phyloP scores from a whole-genome alignment of 1,284 basidiomycete genomes.

The Ustilago curta region DNA sequence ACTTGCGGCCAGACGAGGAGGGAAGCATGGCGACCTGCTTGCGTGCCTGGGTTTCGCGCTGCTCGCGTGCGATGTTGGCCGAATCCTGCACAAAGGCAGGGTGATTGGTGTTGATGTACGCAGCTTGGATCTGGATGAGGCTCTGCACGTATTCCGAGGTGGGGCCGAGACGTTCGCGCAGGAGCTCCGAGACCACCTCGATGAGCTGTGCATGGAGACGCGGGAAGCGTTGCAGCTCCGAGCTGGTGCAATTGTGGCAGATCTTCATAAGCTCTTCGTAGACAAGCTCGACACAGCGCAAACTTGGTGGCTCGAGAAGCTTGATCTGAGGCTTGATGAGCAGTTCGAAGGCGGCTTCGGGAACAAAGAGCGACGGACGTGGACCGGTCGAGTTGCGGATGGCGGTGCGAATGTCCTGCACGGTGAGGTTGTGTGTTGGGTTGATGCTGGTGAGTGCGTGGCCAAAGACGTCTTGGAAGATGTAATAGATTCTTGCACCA shows the following conservation, averaged over 20 bases:
- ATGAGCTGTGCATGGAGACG: constrained; percentile 91
- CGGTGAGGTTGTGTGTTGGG: constrained; percentile 88
- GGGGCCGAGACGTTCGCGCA: constrained; percentile 93
- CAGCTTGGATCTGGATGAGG: constrained; percentile 95
- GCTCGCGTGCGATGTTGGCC: constrained; percentile 66
- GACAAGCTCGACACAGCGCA: constrained; percentile 96
- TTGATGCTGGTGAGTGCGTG: constrained; percentile 90
- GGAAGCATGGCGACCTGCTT: constrained; percentile 61
- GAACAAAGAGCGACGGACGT: constrained; percentile 93
- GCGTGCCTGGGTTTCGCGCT: constrained; percentile 58
- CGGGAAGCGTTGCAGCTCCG: constrained; percentile 96
- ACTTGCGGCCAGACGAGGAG: constrained; percentile 69
- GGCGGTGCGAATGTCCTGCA: constrained; percentile 95
- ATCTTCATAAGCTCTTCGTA: constrained; percentile 99
- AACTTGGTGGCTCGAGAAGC: constrained; percentile 89
- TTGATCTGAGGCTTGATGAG: constrained; percentile 99
- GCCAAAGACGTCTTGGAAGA: constrained; percentile 99
- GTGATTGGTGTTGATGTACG: constrained; percentile 99
- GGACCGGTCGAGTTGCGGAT: constrained; percentile 99
- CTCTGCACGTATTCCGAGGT: constrained; percentile 96
- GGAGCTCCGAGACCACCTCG: constrained; percentile 95
- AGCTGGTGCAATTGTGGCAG: constrained; percentile 95
- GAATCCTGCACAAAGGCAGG: constrained; percentile 80
- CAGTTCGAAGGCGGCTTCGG: constrained; percentile 96
- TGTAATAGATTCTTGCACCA: constrained; percentile 97